Percentiles rank a stretch among this genome's conserved stretches.
These are phyloP conservation scores for Myrica gale DNA, from an alignment of 306 rosid species.

Conservation along the genomic window DNA sequence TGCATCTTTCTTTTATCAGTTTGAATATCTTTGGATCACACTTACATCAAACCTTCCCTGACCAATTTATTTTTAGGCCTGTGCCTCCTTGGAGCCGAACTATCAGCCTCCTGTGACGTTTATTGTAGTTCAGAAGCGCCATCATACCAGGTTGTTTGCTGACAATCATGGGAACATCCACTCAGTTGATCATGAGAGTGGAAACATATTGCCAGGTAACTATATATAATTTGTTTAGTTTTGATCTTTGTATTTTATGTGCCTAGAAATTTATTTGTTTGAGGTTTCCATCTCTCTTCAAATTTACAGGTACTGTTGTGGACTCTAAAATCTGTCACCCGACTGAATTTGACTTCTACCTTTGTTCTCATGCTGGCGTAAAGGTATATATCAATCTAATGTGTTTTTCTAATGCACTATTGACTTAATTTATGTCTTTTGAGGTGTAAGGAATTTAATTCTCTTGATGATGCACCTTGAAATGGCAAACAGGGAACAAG, in stretches of 20 bases:
- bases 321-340: constrained; percentile 98
- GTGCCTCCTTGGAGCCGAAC: constrained; percentile 87
- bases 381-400: constrained; percentile 43
- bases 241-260: not conserved
- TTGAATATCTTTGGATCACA: not conserved
- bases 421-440: not conserved
- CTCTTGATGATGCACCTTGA: not conserved
- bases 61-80: constrained; percentile 55
- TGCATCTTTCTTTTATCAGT: not conserved
- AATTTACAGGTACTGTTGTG: constrained; percentile 77
- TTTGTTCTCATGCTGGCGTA: constrained; percentile 94
- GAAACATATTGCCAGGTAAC: constrained; percentile 91
- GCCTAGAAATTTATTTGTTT: not conserved
- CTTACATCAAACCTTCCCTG: not conserved
- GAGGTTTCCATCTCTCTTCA: not conserved
- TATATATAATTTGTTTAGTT: not conserved
- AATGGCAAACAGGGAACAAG: constrained; percentile 79
- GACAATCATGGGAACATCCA: constrained; percentile 61
- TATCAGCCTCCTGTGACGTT: constrained; percentile 98
- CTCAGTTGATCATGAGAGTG: constrained; percentile 73
- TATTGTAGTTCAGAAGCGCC: constrained; percentile 97
- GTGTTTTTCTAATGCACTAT: not conserved
- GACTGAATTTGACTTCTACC: constrained; percentile 86
- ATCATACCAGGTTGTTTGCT: constrained; percentile 90
- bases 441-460: not conserved